Base-by-base conservation (phyloP, 1,139 yeast genomes). In the Saccharomyces hybrid region DNA sequence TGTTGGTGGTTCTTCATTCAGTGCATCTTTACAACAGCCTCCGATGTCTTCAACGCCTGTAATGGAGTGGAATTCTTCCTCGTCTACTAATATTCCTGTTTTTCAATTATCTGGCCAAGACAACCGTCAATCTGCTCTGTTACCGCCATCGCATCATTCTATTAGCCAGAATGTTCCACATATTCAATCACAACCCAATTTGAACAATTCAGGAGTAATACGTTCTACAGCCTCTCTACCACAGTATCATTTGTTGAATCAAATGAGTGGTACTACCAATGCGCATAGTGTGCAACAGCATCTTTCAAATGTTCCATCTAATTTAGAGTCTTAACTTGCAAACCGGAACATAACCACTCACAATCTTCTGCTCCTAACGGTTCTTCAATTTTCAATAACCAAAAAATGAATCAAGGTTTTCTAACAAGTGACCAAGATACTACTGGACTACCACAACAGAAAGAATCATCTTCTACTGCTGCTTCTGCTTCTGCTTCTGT, bases 1-100 rank as follows among this genome's bases (percentile, higher is more conserved):
- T 38, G 44, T 19, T 19, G 44, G 44, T 9, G 4, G 19, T 38
- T 38, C 44, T 38, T 38, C 44, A 16, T 38, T 16, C 19, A 63
- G 60, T 51, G 63, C 64, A 6, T 62, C 67, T 38, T 55, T 48
- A 42, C 67, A 4, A 56, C 55, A 16, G 56, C 64, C 11, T 66
- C 72, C 41, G 67, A 71, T 38, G 48, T 71, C 68, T 27, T 58
- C 62, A 2, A 65, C 70, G 1, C 66, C 68, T 7, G 63, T 65
- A 34, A 51, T 64, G 41, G 71, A 65, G 49, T 68, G 71, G 72
- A 61, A 64, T 14, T 12, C 47, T 53, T 19, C 58, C 29, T 60
- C 64, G 4, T 11, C 44, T 38, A 19, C 44, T 38, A 38, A 38
- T 38, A 38, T 38, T 38, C 44, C 44, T 38, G 12, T 38, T 38